These are phyloP conservation scores for Eucalyptus brandiana DNA, from an alignment of 345 rosid genomes.

Conservation along the genomic window DNA sequence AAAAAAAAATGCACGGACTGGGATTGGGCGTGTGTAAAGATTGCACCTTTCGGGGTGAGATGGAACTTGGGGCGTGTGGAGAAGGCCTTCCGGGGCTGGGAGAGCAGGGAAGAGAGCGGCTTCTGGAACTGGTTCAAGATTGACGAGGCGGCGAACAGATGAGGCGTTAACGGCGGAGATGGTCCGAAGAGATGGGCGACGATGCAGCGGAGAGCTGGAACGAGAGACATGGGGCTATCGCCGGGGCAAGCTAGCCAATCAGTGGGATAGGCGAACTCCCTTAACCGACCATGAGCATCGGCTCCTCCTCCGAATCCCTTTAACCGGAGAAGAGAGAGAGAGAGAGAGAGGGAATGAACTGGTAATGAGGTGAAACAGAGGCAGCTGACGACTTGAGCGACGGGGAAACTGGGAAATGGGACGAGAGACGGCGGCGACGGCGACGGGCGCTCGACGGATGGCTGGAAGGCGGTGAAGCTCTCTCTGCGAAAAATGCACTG, in stretches of 20 bases:
- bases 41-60: slow-evolving; percentile 28
- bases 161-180: not conserved
- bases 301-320: not conserved
- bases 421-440: not conserved
- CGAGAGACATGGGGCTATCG: slow-evolving; percentile 6
- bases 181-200: slow-evolving; percentile 9
- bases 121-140: not conserved
- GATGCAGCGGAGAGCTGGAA: slow-evolving; percentile 18
- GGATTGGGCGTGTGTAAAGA: not conserved
- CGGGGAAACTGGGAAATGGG: not conserved
- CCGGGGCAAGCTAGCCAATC: not conserved
- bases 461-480: not conserved
- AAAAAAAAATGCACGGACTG: not conserved
- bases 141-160: not conserved
- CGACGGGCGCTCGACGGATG: not conserved
- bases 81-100: slow-evolving; percentile 9
- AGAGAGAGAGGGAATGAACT: not conserved
- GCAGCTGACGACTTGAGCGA: not conserved
- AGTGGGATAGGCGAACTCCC: not conserved
- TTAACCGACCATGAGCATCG: not conserved
- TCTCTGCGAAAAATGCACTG: not conserved
- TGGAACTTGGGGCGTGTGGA: slow-evolving; percentile 17
- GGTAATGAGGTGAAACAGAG: not conserved
- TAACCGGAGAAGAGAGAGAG: not conserved
- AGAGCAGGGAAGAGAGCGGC: slow-evolving; percentile 3